A percentile compares a stretch with the other conserved stretches of the same genome.
Evolutionary conservation across 2,329 filamentous ascomycete species (phyloP).

Genomic region (Coleophoma cylindrospora): DNA sequence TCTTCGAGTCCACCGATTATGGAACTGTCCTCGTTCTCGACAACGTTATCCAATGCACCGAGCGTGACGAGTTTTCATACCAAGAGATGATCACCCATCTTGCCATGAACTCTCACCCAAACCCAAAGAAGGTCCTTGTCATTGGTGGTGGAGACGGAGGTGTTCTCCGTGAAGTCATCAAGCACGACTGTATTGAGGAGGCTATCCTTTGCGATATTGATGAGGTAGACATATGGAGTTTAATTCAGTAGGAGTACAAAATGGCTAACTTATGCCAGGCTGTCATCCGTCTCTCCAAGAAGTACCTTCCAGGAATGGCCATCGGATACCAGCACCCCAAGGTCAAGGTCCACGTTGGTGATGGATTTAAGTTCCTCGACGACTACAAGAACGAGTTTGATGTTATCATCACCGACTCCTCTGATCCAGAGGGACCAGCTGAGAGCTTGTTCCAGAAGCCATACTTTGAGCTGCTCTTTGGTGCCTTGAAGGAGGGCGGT

Average conservation of each 20-base stretch:
- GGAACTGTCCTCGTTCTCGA: slow-evolving; percentile 95
- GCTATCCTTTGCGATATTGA: slow-evolving; percentile 98
- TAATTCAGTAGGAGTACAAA: slow-evolving; percentile 2
- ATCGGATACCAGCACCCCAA: slow-evolving; percentile 92
- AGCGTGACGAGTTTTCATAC: slow-evolving; percentile 98
- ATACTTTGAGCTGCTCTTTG: slow-evolving; percentile 92
- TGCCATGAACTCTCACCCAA: slow-evolving; percentile 96
- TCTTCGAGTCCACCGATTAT: slow-evolving; percentile 97
- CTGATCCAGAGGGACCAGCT: slow-evolving; percentile 93
- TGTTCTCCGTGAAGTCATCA: slow-evolving; percentile 96
- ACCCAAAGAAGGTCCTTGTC: slow-evolving; percentile 97
- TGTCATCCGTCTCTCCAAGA: slow-evolving; percentile 96
- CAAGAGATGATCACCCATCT: slow-evolving; percentile 99
- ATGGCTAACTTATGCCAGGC: slow-evolving; percentile 45
- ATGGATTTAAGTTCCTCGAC: slow-evolving; percentile 97
- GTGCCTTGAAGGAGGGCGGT: slow-evolving; percentile 88
- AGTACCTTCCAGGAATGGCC: slow-evolving; percentile 93
- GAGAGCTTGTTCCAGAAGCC: slow-evolving; percentile 97
- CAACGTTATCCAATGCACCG: slow-evolving; percentile 98
- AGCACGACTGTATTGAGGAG: slow-evolving; percentile 96
- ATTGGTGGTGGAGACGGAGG: slow-evolving; percentile 97
- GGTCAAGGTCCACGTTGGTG: slow-evolving; percentile 86
- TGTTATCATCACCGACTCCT: slow-evolving; percentile 99
- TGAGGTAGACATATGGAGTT: slow-evolving; percentile 50
- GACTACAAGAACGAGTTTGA: slow-evolving; percentile 97